phyloP scores from a whole-genome alignment of 164 flowering plant genomes.

The Annona squamosa region DNA sequence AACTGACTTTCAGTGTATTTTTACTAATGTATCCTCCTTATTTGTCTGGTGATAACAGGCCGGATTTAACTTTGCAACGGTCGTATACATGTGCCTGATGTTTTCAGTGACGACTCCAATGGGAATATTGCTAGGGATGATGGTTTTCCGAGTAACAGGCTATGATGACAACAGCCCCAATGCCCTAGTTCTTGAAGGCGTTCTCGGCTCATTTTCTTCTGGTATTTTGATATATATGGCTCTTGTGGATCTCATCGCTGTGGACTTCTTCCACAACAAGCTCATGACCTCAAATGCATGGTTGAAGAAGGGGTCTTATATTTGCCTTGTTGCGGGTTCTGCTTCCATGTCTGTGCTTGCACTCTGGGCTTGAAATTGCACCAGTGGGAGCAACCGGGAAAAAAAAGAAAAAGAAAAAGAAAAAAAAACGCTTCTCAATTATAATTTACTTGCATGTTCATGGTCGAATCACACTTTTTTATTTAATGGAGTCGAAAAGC shows the following conservation, averaged over 20 bases:
- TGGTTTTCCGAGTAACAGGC: constrained; percentile 47
- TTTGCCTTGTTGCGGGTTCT: constrained; percentile 56
- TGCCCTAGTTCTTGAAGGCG: constrained; percentile 59
- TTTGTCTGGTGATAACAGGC: constrained; percentile 32
- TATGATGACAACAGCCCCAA: constrained; percentile 53
- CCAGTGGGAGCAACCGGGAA: too few species aligned
- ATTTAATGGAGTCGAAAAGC: too few species aligned
- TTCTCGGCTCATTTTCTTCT: constrained; percentile 56
- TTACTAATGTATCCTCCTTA: not conserved
- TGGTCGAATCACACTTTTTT: too few species aligned
- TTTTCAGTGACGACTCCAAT: constrained; percentile 69
- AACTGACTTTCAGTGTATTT: too few species aligned
- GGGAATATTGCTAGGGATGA: constrained; percentile 71
- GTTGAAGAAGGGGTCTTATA: constrained; percentile 44
- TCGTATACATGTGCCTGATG: constrained; percentile 65
- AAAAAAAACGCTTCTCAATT: too few species aligned
- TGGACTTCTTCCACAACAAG: constrained; percentile 73
- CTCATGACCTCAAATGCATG: constrained; percentile 35
- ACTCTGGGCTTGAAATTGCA: constrained; percentile 33
- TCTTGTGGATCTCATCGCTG: constrained; percentile 63
- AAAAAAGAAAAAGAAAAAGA: too few species aligned
- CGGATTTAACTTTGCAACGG: constrained; percentile 46
- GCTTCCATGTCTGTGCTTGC: constrained; percentile 68
- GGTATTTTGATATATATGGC: constrained; percentile 76
- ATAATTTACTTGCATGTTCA: too few species aligned